These are phyloP conservation scores for Termitomyces eurrhizus DNA, from an alignment of 768 basidiomycete species.

Conservation along the genomic window DNA sequence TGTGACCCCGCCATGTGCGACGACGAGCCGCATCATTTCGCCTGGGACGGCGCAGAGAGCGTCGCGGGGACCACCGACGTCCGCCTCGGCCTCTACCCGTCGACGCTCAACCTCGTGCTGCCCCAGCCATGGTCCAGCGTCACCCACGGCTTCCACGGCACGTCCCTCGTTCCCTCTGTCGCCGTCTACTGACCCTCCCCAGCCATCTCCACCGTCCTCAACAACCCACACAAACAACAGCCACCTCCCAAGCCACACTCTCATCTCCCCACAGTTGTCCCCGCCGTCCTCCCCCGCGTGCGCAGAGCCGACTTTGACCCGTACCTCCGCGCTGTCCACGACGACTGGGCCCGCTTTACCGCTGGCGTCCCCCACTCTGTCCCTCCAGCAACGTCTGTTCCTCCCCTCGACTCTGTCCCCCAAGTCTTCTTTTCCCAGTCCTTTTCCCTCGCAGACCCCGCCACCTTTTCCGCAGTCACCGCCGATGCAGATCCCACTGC, in stretches of 20 bases:
- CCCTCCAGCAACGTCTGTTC: slow-evolving; percentile 40
- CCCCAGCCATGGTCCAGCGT: slow-evolving; percentile 76
- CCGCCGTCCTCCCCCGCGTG: slow-evolving; percentile 77
- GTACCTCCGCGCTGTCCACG: slow-evolving; percentile 66
- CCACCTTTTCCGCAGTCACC: slow-evolving; percentile 74
- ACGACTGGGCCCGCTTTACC: slow-evolving; percentile 74
- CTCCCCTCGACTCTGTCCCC: slow-evolving; percentile 75
- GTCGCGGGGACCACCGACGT: slow-evolving; percentile 72
- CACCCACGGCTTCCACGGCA: slow-evolving; percentile 87
- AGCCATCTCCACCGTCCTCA: slow-evolving; percentile 94
- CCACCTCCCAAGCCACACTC: slow-evolving; percentile 89
- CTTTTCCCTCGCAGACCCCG: slow-evolving; percentile 82
- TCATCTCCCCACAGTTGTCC: slow-evolving; percentile 62
- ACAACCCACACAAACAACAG: slow-evolving; percentile 81
- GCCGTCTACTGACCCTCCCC: slow-evolving; percentile 6
- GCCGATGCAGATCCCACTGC: slow-evolving; percentile 54
- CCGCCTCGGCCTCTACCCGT: slow-evolving; percentile 46
- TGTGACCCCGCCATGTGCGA: slow-evolving; percentile 35
- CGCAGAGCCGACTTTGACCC: slow-evolving; percentile 80
- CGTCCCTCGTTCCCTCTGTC: slow-evolving; percentile 18
- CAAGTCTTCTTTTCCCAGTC: slow-evolving; percentile 70
- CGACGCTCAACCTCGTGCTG: slow-evolving; percentile 45
- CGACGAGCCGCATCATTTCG: slow-evolving; percentile 46
- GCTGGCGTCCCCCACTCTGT: slow-evolving; percentile 35
- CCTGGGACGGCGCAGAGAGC: slow-evolving; percentile 80